Base-by-base conservation (phyloP, 257 asterid species). In the Solanum corneliomulleri region DNA sequence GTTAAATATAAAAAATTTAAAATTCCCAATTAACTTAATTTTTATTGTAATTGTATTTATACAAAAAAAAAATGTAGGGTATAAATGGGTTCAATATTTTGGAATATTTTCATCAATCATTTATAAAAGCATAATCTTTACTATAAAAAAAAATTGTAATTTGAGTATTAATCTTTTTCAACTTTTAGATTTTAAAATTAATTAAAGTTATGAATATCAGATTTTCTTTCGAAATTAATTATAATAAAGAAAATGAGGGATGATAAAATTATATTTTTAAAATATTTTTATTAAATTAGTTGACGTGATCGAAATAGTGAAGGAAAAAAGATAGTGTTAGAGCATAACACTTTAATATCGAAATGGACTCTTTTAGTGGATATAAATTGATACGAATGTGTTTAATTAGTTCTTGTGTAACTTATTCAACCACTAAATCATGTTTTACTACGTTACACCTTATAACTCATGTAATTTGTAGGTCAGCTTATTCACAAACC, bases 391-490 rank as follows among this genome's bases (percentile, higher is more conserved):
- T 52, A 16, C 16, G 9, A 52, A 16, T 16, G 4, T 52, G 60
- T 1, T 52, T 52, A 49, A 52, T 15, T 52, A 52, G 23, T 52
- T 52, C 18, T 0, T 52, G 23, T 52, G 23, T 52, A 52, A 16
- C 60, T 52, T 52, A 52, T 16, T 6, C 2, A 52, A 52, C 3
- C 9, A 52, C 1, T 52, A 52, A 52, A 52, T 52, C 62, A 52
- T 16, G 62, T 52, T 52, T 4, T 6, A 52, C 23, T 0, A 0
- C 4, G 0, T 6, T 52, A 52, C 10, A 0, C 23, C 62, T 16
- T 52, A 52, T 52, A 52, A 52, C 10, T 52, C 62, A 52, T 52
- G 23, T 52, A 52, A 52, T 21, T 16, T 52, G 10, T 52, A 6
- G 23, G 10, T 9, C 10, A 0, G 18, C 9, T 52, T 52, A 52